phyloP scores from a whole-genome alignment of 768 basidiomycete species.

The Gloeopeniophorella convolvens region DNA sequence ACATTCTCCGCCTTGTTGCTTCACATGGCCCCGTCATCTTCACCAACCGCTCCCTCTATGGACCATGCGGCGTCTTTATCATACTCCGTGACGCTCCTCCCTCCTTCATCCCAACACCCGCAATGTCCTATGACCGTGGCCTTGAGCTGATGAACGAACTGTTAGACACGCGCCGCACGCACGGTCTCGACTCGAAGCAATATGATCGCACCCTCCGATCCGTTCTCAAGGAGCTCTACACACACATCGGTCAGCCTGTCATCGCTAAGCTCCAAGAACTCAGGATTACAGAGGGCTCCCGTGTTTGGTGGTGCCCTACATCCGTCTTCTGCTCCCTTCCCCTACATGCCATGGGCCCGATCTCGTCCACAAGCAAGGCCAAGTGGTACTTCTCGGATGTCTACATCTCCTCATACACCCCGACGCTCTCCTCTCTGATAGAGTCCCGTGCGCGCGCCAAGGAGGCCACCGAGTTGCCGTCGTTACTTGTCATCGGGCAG shows the following conservation, averaged over 20 bases:
- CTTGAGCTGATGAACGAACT: too few species aligned
- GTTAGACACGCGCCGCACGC: too few species aligned
- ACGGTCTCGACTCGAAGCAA: not conserved
- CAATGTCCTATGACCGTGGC: too few species aligned
- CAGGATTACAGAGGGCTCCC: too few species aligned
- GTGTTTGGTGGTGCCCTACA: too few species aligned
- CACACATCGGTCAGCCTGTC: not conserved
- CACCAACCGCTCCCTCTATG: too few species aligned
- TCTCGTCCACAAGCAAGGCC: not conserved
- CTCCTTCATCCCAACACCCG: too few species aligned
- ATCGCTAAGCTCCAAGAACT: not conserved
- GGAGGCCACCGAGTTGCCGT: not conserved
- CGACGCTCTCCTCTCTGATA: constrained; percentile 9
- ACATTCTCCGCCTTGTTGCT: too few species aligned
- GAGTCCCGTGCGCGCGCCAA: not conserved
- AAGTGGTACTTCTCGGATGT: not conserved
- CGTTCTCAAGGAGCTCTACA: not conserved
- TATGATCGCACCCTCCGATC: not conserved
- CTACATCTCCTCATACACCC: constrained; percentile 12
- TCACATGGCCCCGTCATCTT: too few species aligned
- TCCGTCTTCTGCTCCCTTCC: too few species aligned
- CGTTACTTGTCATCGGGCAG: not conserved
- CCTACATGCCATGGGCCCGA: constrained; percentile 9
- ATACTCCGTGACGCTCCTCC: too few species aligned
- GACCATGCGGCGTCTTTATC: too few species aligned